A percentile compares a stretch with the other conserved stretches of the same genome.
These are phyloP conservation scores for Thielaviopsis cerberus DNA, from an alignment of 2,329 filamentous ascomycete species.

Conservation along the genomic window DNA sequence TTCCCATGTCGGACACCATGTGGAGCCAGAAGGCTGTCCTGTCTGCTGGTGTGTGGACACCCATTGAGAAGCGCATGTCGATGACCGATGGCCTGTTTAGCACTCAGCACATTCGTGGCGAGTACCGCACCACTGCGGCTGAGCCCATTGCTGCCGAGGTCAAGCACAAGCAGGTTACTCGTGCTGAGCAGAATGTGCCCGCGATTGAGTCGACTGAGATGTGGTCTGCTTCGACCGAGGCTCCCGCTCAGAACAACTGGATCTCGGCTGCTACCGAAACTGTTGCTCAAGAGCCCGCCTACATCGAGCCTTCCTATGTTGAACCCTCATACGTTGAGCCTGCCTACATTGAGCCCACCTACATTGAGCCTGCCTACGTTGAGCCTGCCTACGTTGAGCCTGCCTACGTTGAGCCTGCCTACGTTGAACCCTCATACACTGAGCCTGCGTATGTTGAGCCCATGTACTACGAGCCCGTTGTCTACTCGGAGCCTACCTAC, in stretches of 20 bases:
- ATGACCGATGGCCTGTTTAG: constrained; percentile 14
- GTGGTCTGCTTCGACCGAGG: constrained; percentile 16
- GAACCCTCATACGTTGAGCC: neutral
- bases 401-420: neutral
- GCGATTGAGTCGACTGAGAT: constrained; percentile 19
- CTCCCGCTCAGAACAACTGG: constrained; percentile 13
- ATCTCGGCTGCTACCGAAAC: constrained; percentile 7
- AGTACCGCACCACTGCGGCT: constrained; percentile 18
- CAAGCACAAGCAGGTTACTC: constrained; percentile 18
- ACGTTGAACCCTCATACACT: neutral
- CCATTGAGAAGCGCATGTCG: neutral
- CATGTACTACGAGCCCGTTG: neutral
- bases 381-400: constrained; percentile 4
- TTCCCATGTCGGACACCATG: neutral
- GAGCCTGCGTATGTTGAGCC: neutral
- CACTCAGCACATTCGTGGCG: constrained; percentile 13
- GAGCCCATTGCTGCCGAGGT: constrained; percentile 20
- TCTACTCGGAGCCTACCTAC: neutral
- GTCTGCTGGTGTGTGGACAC: neutral
- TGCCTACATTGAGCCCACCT: constrained; percentile 1
- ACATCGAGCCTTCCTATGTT: neutral
- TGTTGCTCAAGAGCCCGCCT: neutral
- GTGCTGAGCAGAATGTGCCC: constrained; percentile 16
- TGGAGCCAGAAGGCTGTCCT: neutral
- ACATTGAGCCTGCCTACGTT: constrained; percentile 1